Evolutionary conservation across 2,329 filamentous ascomycete species (phyloP), one percentile per base, ranked within the genome.

Genomic region (Aspergillus flavus): DNA sequence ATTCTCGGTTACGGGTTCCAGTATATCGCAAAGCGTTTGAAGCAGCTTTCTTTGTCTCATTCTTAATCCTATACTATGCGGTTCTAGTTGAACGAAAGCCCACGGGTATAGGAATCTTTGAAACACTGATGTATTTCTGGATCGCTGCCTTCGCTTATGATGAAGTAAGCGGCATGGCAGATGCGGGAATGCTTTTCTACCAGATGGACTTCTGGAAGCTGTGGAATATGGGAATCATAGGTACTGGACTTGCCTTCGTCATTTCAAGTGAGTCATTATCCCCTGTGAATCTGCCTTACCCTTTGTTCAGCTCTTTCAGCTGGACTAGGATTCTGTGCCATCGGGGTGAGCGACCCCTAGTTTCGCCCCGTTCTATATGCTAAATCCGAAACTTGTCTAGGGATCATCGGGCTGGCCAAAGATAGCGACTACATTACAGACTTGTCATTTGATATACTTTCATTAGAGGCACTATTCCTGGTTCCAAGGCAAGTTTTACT

Each of bases 71-170:
- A 6, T 97, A 96, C 78, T 97, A 96, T 72, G 84, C 87, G n/a
- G 93, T 97, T 0, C 84, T 97, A 36, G 86, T 96, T 53, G 87
- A 92, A 68, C 84, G 91, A 64, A 87, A 91, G 67, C 85, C 88
- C 10, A 82, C 83, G 21, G 81, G 83, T 32, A 87, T 97, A 59
- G 92, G 90, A 0, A 73, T 82, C 0, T 81, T 89, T 21, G 93
- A 97, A 75, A 79, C 90, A 2, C 73, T 92, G 19, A 85, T 97
- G 48, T 95, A 94, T 74, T 78, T 96, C 57, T 97, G 93, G 91
- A 90, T 97, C 69, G 88, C 89, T 5, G 91, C 92, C 9, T 97
- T 96, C 80, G 88, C 91, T 45, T 96, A 95, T 72, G 93, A 97
- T 69, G 93, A 94, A 77, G 82, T 95, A 62, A 91, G 90, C 70